phyloP scores from a whole-genome alignment of 306 rosid species.

The Corylus americana region DNA sequence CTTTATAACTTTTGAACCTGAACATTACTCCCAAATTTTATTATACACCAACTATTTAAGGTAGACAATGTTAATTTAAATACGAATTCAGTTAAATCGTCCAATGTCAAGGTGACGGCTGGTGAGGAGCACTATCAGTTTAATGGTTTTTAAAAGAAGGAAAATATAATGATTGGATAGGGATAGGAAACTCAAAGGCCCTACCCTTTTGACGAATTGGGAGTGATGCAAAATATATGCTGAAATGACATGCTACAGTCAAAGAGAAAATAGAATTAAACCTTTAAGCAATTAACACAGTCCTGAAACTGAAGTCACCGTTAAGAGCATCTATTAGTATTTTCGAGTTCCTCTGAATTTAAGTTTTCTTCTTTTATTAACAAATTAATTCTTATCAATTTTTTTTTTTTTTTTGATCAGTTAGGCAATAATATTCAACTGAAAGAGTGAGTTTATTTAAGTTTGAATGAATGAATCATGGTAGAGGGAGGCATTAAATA shows the following conservation, averaged over 20 bases:
- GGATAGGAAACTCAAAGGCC: neutral
- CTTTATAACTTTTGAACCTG: neutral
- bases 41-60: neutral
- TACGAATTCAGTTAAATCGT: neutral
- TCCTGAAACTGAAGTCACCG: neutral
- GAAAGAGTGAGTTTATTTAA: neutral
- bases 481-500: neutral
- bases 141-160: neutral
- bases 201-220: neutral
- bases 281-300: neutral
- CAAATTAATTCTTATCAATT: neutral
- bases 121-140: neutral
- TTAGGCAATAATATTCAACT: neutral
- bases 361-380: neutral
- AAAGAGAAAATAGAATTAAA: neutral
- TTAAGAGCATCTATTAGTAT: neutral
- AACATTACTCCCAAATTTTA: neutral
- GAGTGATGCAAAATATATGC: neutral
- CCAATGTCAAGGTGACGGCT: neutral
- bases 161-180: neutral
- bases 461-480: neutral
- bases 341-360: neutral
- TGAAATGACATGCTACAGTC: neutral
- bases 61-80: neutral
- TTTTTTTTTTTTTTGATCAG: neutral